Conservation (phyloP, 164 flowering plant species). For the Vitis labrusca region DNA sequence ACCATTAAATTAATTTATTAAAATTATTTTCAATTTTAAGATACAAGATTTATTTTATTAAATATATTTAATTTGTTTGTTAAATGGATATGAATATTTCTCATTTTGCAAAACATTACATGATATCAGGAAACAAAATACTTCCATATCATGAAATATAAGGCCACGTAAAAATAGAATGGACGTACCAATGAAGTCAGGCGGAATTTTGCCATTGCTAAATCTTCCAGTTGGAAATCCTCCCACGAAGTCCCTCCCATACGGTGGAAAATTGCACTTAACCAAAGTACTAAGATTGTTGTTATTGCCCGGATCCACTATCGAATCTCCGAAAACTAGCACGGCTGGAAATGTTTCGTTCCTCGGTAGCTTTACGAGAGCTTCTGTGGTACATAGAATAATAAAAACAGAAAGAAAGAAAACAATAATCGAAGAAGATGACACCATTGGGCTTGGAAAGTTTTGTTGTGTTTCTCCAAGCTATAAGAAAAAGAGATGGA, state of each 20-base stretch:
- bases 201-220: constrained; percentile 47
- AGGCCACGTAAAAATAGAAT: too few species aligned
- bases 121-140: too few species aligned
- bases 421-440: too few species aligned
- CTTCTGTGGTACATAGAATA: neutral
- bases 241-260: constrained; percentile 50
- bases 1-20: too few species aligned
- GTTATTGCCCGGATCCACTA: constrained; percentile 50
- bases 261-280: constrained; percentile 52
- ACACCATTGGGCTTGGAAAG: too few species aligned
- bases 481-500: too few species aligned
- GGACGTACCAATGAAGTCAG: constrained; percentile 46
- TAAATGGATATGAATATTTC: neutral
- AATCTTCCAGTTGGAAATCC: constrained; percentile 46
- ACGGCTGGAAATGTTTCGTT: constrained; percentile 33
- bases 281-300: constrained; percentile 25
- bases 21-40: too few species aligned
- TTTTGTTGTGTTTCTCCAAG: too few species aligned
- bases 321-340: constrained; percentile 46
- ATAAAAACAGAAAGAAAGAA: neutral
- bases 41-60: too few species aligned
- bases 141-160: too few species aligned
- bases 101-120: too few species aligned
- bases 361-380: constrained; percentile 21
- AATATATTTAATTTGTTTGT: too few species aligned